Evolutionary conservation across 345 rosid species (phyloP).

Genomic region (Linum usitatissimum): DNA sequence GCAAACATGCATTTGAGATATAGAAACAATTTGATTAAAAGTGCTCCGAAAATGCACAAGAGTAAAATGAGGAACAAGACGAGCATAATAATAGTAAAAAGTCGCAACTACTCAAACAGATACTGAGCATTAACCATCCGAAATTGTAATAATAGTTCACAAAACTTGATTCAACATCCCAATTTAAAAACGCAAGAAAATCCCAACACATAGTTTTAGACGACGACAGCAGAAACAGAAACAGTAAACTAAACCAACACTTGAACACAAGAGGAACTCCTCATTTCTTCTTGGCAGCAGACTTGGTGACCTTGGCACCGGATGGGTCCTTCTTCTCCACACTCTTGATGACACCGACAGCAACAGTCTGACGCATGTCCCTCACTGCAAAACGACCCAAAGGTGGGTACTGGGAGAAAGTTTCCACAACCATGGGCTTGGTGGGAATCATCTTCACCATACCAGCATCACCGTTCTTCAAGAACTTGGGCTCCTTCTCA

Average conservation of each 20-base stretch:
- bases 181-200: neutral
- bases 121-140: neutral
- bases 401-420: conserved; percentile 26
- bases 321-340: conserved; percentile 28
- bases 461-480: conserved; percentile 33
- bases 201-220: neutral
- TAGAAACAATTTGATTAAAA: too few species aligned
- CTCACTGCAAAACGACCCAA: conserved; percentile 33
- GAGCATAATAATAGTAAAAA: neutral
- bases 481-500: conserved; percentile 38
- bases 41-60: conserved; percentile 16
- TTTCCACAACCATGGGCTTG: conserved; percentile 29
- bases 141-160: neutral
- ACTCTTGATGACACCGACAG: conserved; percentile 29
- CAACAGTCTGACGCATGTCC: conserved; percentile 29
- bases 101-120: neutral
- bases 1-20: too few species aligned
- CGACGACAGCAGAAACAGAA: neutral
- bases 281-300: conserved; percentile 12
- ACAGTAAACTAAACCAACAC: neutral
- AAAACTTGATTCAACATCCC: conserved; percentile 5
- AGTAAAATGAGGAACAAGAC: conserved; percentile 7
- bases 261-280: neutral
- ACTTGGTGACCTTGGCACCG: conserved; percentile 28
- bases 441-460: conserved; percentile 28